Evolutionary conservation across 2,329 filamentous ascomycete genomes (phyloP).

Genomic region (Penicillium olsonii): DNA sequence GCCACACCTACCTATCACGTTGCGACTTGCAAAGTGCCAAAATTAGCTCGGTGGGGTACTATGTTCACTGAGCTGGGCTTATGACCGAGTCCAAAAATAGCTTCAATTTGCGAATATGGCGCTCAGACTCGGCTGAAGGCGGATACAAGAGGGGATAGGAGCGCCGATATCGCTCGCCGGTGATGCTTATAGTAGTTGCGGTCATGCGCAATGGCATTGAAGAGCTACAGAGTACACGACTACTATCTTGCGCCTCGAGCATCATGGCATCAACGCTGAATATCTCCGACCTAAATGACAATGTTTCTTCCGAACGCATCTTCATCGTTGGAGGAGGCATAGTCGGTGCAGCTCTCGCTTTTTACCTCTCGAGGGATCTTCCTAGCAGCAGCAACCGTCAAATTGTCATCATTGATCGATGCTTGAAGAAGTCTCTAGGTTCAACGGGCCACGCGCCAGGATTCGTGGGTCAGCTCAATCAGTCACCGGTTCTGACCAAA

Average conservation of each 20-base stretch:
- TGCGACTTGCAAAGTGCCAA: not conserved
- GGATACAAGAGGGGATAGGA: not conserved
- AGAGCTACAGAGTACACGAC: not conserved
- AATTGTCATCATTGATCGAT: slow-evolving; percentile 31
- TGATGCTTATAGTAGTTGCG: not conserved
- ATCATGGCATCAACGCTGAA: slow-evolving; percentile 4
- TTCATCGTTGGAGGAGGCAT: slow-evolving; percentile 36
- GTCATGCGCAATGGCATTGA: not conserved
- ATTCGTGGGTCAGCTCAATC: slow-evolving; percentile 39
- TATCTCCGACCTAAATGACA: slow-evolving; percentile 7
- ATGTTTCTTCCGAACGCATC: slow-evolving; percentile 7
- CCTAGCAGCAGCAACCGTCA: slow-evolving; percentile 19
- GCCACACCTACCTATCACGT: not conserved
- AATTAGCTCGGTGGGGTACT: too few relatives aligned
- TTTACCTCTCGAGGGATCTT: slow-evolving; percentile 33
- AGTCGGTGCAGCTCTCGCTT: slow-evolving; percentile 36
- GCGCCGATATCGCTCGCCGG: not conserved
- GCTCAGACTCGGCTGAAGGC: not conserved
- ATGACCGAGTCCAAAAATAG: not conserved
- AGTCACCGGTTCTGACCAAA: slow-evolving; percentile 31
- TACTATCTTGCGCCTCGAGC: not conserved
- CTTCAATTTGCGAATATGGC: not conserved
- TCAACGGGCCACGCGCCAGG: slow-evolving; percentile 39
- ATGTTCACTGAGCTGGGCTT: too few relatives aligned
- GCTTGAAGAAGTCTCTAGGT: slow-evolving; percentile 25